phyloP scores from a whole-genome alignment of 495 filamentous ascomycete genomes.

The Hypoxylon subgilvum region DNA sequence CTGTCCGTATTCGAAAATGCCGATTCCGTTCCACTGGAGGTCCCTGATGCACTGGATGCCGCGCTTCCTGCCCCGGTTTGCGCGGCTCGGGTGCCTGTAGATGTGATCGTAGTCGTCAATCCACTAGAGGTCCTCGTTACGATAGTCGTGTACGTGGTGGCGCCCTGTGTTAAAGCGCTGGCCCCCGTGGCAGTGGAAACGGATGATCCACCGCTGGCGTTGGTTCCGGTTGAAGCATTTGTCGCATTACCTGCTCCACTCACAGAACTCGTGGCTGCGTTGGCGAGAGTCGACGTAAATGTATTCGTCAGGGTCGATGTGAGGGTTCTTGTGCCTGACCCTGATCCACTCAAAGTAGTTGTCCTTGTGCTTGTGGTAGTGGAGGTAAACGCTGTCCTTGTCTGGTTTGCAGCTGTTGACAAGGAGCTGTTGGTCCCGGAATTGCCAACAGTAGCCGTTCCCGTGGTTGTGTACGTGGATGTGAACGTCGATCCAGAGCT shows the following conservation, averaged over 20 bases:
- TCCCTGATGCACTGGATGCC: not conserved
- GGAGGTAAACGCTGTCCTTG: constrained; percentile 2
- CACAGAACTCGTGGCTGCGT: not conserved
- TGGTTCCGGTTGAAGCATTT: not conserved
- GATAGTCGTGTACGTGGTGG: constrained; percentile 10
- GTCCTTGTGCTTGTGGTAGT: constrained; percentile 25
- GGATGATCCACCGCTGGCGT: not conserved
- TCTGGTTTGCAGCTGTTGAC: not conserved
- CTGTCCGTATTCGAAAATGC: not conserved
- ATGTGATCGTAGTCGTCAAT: constrained; percentile 9
- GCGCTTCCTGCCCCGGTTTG: not conserved
- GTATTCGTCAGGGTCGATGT: constrained; percentile 25
- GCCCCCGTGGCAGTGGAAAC: not conserved
- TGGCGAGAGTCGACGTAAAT: not conserved
- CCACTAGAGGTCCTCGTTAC: not conserved
- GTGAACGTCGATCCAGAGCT: constrained; percentile 7
- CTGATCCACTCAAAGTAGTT: constrained; percentile 13
- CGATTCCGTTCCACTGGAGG: not conserved
- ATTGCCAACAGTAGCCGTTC: not conserved
- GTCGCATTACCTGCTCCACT: not conserved
- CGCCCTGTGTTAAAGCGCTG: not conserved
- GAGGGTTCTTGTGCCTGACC: constrained; percentile 8
- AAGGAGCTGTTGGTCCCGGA: not conserved
- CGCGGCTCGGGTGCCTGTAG: constrained; percentile 5
- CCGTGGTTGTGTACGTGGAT: constrained; percentile 6